phyloP scores from a whole-genome alignment of 2,329 filamentous ascomycete species.

The Sporothrix variecibatus region DNA sequence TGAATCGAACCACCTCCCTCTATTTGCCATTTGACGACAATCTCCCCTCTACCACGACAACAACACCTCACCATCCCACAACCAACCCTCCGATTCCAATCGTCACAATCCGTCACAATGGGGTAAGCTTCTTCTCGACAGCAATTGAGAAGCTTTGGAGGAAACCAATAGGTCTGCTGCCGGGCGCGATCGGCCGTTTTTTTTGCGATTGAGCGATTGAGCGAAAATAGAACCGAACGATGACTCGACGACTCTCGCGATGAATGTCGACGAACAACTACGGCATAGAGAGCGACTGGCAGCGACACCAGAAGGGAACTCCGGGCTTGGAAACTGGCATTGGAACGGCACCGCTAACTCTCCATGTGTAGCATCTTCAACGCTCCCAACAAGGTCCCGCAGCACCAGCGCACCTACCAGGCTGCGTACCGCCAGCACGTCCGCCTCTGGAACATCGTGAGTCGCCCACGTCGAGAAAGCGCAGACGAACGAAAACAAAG shows the following conservation, averaged over 20 bases:
- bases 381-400: slow-evolving; percentile 74
- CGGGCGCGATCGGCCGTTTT: not conserved
- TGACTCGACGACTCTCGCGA: not conserved
- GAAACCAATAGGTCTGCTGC: not conserved
- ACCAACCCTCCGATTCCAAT: slow-evolving; percentile 13
- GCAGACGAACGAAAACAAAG: not conserved
- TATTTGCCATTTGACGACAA: slow-evolving; percentile 1
- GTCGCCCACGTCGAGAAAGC: slow-evolving; percentile 38
- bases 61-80: not conserved
- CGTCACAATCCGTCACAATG: slow-evolving; percentile 30
- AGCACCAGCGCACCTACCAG: slow-evolving; percentile 76
- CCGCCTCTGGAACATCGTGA: slow-evolving; percentile 77
- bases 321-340: not conserved
- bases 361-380: slow-evolving; percentile 56
- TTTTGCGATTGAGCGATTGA: not conserved
- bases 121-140: slow-evolving; percentile 26
- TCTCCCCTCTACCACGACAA: slow-evolving; percentile 20
- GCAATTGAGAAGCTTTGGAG: not conserved
- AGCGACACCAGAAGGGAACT: not conserved
- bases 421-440: slow-evolving; percentile 67
- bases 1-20: slow-evolving; percentile 31
- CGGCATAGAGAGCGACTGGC: not conserved
- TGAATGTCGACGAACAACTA: not conserved
- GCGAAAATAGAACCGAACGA: slow-evolving; percentile 23
- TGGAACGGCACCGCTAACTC: not conserved